Conservation (phyloP, 139 green algal species). For the Coelastrella sp. region DNA sequence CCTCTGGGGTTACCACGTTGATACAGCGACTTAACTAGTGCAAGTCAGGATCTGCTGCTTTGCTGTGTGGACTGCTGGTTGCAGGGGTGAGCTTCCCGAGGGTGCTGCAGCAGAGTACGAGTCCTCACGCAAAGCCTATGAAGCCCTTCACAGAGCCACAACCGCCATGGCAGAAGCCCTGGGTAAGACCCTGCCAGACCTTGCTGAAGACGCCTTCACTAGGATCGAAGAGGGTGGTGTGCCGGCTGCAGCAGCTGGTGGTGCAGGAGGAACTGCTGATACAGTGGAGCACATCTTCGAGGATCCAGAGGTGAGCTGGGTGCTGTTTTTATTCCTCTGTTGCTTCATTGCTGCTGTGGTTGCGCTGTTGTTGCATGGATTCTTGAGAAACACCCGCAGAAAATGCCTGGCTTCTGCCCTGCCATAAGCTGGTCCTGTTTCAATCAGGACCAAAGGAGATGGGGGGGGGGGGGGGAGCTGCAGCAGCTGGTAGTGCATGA, state of each 20-base stretch:
- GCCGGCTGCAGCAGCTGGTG: neutral
- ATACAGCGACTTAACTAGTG: slow-evolving; percentile 28
- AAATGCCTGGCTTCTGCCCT: no score
- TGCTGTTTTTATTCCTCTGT: no score
- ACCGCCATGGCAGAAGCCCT: slow-evolving; percentile 70
- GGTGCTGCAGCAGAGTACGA: slow-evolving; percentile 82
- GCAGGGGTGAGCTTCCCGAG: slow-evolving; percentile 87
- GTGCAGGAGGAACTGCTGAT: slow-evolving; percentile 6
- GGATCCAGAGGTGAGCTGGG: neutral
- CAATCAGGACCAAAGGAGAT: no score
- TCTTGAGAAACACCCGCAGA: no score
- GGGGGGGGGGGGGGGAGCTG: no score
- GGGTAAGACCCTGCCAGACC: slow-evolving; percentile 73
- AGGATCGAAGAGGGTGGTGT: slow-evolving; percentile 45
- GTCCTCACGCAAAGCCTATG: slow-evolving; percentile 71
- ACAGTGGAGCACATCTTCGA: no score
- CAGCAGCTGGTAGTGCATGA: no score
- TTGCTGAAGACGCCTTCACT: slow-evolving; percentile 78
- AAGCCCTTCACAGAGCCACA: slow-evolving; percentile 3
- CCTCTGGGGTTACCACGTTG: no score
- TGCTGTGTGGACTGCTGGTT: slow-evolving; percentile 58
- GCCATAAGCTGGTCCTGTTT: no score
- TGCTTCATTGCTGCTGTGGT: no score
- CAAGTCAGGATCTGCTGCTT: slow-evolving; percentile 54
- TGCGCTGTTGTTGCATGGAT: no score